Percentiles rank a stretch among this genome's conserved stretches.
Conservation (phyloP, 2,329 filamentous ascomycete genomes). For the Botryotinia convoluta region DNA sequence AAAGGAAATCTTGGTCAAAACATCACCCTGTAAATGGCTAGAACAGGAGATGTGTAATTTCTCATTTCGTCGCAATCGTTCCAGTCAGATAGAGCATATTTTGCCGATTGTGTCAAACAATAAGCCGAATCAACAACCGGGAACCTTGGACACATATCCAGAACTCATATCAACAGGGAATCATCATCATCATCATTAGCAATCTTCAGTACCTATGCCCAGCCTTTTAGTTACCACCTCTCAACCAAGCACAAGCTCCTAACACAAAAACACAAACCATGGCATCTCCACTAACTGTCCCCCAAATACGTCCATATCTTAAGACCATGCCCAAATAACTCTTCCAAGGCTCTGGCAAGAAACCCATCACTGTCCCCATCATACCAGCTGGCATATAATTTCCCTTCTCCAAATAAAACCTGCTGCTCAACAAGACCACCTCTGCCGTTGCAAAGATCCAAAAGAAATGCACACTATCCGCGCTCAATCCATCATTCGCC, state of each 20-base stretch:
- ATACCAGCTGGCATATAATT: conserved; percentile 57
- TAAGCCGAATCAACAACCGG: background rate
- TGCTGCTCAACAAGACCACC: conserved; percentile 66
- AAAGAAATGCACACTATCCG: conserved; percentile 58
- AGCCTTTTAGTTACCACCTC: conserved; percentile 10
- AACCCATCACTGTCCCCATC: conserved; percentile 59
- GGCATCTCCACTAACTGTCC: conserved; percentile 69
- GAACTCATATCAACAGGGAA: background rate
- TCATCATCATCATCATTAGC: conserved; percentile 3
- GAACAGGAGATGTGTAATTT: background rate
- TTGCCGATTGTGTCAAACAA: background rate
- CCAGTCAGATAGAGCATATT: background rate
- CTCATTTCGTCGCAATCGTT: background rate
- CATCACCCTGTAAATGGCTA: background rate
- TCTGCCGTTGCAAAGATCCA: conserved; percentile 80
- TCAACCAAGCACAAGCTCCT: conserved; percentile 41
- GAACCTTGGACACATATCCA: background rate
- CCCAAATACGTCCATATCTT: conserved; percentile 68
- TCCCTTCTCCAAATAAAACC: conserved; percentile 67
- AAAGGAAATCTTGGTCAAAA: background rate
- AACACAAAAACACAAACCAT: conserved; percentile 75
- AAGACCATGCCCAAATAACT: conserved; percentile 60
- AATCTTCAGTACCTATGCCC: background rate
- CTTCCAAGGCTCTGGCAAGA: conserved; percentile 63
- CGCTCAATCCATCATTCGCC: conserved; percentile 34